Percentiles rank a stretch among this genome's conserved stretches.
phyloP scores from a whole-genome alignment of 2,329 filamentous ascomycete genomes.

The Neofusicoccum laricinum region DNA sequence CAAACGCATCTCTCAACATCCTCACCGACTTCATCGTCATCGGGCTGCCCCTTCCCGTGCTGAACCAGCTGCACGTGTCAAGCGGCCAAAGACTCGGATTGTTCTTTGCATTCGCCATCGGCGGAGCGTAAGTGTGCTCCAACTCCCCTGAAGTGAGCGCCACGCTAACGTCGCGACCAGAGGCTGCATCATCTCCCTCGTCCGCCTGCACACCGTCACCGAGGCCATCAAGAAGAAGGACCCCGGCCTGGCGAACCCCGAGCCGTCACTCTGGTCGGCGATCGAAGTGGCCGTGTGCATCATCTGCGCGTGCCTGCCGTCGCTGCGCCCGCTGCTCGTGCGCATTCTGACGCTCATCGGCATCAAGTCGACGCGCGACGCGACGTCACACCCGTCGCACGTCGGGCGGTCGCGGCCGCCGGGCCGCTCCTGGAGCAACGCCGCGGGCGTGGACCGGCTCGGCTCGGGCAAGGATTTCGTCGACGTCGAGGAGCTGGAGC shows the following conservation, averaged over 20 bases:
- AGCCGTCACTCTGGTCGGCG: background rate
- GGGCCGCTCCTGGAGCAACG: background rate
- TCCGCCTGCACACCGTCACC: background rate
- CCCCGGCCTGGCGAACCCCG: background rate
- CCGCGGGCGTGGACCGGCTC: background rate
- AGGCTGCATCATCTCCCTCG: background rate
- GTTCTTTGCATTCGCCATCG: background rate
- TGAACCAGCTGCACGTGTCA: background rate
- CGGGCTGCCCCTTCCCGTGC: background rate
- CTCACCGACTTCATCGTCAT: background rate
- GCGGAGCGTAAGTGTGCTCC: background rate
- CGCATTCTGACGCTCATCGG: slow-evolving; percentile 34
- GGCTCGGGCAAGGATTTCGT: background rate
- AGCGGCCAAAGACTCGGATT: background rate
- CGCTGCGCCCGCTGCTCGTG: background rate
- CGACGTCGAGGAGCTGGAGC: background rate
- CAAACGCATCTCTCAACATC: background rate
- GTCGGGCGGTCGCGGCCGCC: background rate
- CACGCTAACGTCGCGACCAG: background rate
- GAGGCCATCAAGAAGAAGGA: background rate
- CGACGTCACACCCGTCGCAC: background rate
- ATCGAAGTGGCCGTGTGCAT: background rate
- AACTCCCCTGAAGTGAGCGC: background rate
- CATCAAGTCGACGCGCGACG: background rate
- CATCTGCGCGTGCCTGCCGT: slow-evolving; percentile 26